phyloP scores from a whole-genome alignment of 352 stramenopile species.

The Pythium biforme region DNA sequence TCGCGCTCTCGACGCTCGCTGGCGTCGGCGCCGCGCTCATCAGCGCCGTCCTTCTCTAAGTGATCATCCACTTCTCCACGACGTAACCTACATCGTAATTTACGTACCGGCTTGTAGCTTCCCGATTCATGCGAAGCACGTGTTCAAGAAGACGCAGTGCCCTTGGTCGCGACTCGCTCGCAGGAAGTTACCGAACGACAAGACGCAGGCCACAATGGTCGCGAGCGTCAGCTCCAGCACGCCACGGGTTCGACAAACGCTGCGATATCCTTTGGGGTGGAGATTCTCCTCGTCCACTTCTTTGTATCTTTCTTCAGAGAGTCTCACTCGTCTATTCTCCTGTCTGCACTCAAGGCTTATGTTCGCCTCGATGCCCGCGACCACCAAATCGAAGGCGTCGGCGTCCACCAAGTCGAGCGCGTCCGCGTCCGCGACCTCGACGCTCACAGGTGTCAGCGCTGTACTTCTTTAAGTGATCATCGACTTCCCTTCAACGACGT shows the following conservation, averaged over 20 bases:
- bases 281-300: no score
- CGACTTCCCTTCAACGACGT: neutral
- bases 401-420: constrained; percentile 10
- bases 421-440: neutral
- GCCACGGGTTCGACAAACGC: constrained; percentile 18
- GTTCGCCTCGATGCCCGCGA: no score
- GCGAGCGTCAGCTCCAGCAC: constrained; percentile 39
- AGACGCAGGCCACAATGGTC: constrained; percentile 21
- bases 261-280: constrained; percentile 36
- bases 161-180: no score
- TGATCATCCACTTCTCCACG: constrained; percentile 1
- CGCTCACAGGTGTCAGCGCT: neutral
- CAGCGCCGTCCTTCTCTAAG: constrained; percentile 12
- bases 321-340: no score
- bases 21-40: neutral
- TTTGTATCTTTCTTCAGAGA: no score
- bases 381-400: no score
- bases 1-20: neutral
- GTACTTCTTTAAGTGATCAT: constrained; percentile 23
- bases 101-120: no score
- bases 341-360: no score
- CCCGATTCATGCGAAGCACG: no score
- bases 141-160: no score
- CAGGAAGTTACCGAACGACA: constrained; percentile 15
- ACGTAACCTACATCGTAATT: constrained; percentile 18